Evolutionary conservation across 441 rosid species (phyloP).

Genomic region (Adansonia grandidieri): DNA sequence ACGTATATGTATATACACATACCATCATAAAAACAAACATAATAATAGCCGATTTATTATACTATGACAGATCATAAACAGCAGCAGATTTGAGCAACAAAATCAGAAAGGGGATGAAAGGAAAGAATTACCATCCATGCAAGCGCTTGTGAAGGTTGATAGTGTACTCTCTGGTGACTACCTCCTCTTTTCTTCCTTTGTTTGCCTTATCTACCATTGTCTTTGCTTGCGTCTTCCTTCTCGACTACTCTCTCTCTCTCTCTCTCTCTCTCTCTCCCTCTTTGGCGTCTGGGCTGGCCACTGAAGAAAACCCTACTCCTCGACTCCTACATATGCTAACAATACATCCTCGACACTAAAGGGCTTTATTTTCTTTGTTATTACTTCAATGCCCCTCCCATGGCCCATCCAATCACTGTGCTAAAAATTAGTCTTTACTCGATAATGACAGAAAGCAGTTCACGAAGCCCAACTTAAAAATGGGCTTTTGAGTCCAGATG

Average conservation of each 20-base stretch:
- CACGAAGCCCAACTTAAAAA: background rate
- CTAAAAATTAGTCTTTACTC: background rate
- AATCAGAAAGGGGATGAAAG: background rate
- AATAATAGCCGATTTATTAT: background rate
- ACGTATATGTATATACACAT: too few relatives aligned
- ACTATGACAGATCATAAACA: background rate
- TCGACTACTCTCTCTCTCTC: too few relatives aligned
- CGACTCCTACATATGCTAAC: too few relatives aligned
- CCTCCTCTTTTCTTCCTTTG: conserved; percentile 78
- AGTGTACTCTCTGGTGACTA: conserved; percentile 90
- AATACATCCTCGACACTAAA: too few relatives aligned
- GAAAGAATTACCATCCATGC: conserved; percentile 64
- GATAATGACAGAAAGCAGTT: background rate
- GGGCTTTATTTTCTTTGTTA: too few relatives aligned
- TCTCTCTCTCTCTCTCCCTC: background rate
- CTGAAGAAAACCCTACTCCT: too few relatives aligned
- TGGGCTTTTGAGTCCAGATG: background rate
- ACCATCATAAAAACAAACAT: background rate
- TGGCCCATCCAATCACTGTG: background rate
- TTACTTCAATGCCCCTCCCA: too few relatives aligned
- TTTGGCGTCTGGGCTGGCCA: too few relatives aligned
- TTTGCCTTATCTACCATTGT: conserved; percentile 62
- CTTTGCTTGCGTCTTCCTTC: too few relatives aligned
- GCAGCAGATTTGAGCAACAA: background rate
- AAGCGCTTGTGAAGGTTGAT: conserved; percentile 86